phyloP scores from a whole-genome alignment of 83 land plant genomes.

The Diphasiastrum complanatum region DNA sequence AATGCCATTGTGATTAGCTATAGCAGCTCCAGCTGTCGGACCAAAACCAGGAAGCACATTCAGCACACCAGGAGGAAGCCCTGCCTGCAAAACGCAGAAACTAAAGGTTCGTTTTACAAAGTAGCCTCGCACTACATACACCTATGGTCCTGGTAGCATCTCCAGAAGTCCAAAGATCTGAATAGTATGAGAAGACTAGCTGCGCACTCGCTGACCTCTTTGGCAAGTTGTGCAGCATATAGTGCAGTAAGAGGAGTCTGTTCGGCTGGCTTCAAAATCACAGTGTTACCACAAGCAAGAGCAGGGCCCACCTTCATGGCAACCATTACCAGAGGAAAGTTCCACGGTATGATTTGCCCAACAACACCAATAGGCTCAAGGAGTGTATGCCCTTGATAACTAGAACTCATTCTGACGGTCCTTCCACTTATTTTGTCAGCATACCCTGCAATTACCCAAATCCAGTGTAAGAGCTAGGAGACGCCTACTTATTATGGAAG shows the following conservation, averaged over 20 bases:
- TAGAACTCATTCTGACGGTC: constrained; percentile 38
- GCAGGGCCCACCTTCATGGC: constrained; percentile 39
- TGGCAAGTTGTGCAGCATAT: constrained; percentile 36
- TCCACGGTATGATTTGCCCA: constrained; percentile 58
- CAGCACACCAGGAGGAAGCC: constrained; percentile 13
- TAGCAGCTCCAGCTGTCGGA: constrained; percentile 11
- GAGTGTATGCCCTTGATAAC: constrained; percentile 34
- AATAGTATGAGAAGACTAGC: too few species aligned
- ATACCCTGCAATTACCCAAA: constrained; percentile 43
- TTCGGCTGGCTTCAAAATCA: constrained; percentile 48
- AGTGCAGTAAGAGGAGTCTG: constrained; percentile 52
- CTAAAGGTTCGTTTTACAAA: not conserved
- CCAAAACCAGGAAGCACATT: constrained; percentile 11
- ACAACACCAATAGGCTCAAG: constrained; percentile 50
- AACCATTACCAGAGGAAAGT: constrained; percentile 41
- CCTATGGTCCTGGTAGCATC: too few species aligned
- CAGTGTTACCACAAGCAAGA: constrained; percentile 43
- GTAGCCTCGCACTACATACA: not conserved
- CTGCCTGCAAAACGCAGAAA: constrained; percentile 1
- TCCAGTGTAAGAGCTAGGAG: not conserved
- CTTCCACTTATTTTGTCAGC: constrained; percentile 77
- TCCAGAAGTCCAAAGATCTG: too few species aligned
- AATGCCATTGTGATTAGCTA: constrained; percentile 3
- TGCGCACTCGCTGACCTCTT: constrained; percentile 30
- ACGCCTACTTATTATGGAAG: too few species aligned